Evolutionary conservation across 768 basidiomycete species (phyloP), one percentile per base, ranked within the genome.

Genomic region (Hemileccinum rubropunctum): DNA sequence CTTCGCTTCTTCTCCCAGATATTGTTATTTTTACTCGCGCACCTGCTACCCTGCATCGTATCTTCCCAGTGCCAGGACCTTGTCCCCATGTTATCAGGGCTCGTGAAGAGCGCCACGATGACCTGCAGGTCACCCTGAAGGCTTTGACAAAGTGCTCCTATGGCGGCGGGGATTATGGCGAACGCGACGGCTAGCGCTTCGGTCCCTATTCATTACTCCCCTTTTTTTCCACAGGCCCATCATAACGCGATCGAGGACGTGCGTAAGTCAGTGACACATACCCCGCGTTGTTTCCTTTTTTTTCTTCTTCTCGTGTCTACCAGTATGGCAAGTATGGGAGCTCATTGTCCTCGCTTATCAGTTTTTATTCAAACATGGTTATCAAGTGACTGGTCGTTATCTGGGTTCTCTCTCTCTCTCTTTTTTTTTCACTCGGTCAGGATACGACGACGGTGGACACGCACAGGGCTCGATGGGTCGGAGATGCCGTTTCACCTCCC

Each of bases 31-130:
- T 59, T 57, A 43, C 51, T 44, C 50, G 61, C 54, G 53, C 33
- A 8, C 28, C 13, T 20, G 53, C 51, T 48, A 48, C 58, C 58
- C 53, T 58, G 55, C 20, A 39, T 27, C 32, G 20, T 26, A 18
- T 50, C 18, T 60, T 65, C 47, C 49, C 58, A 53, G 43, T 36
- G 41, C 18, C 50, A 40, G 40, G 43, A 10, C 50, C 39, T 1
- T 14, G 21, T 14, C 9, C 14, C 27, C 6, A 21, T 30, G 39
- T 17, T 30, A 30, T 30, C 28, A 12, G 9, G 44, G 23, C n/a
- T n/a, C n/a, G n/a, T n/a, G n/a, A n/a, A n/a, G n/a, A n/a, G 17
- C 45, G 60, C 62, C 60, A 62, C 60, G 13, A 61, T 27, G 62
- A 36, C 4, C 9, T 30, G 28, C 2, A 30, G 28, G 7, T 30